Evolutionary conservation across 768 basidiomycete genomes (phyloP).

Genomic region (Guyanaporus albipodus): DNA sequence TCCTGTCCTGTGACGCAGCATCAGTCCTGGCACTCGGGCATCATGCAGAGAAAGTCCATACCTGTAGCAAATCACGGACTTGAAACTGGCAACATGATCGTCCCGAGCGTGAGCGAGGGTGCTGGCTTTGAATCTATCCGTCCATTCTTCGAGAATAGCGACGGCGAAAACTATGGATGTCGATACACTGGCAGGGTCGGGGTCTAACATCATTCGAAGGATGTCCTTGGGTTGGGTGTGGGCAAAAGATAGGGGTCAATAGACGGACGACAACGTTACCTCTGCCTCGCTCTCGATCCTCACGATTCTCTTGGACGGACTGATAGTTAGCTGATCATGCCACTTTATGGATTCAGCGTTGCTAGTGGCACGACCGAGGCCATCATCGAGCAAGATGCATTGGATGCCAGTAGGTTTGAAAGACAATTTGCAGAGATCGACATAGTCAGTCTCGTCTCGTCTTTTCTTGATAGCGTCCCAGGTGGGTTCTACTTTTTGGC

Average conservation of each 20-base stretch:
- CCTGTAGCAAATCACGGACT: slow-evolving; percentile 72
- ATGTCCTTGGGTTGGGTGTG: slow-evolving; percentile 5
- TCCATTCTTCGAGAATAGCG: slow-evolving; percentile 28
- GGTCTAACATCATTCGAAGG: slow-evolving; percentile 22
- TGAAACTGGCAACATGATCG: slow-evolving; percentile 59
- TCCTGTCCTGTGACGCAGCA: slow-evolving; percentile 46
- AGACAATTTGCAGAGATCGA: slow-evolving; percentile 51
- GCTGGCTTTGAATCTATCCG: slow-evolving; percentile 30
- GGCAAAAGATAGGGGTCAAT: slow-evolving; percentile 2
- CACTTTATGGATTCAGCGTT: slow-evolving; percentile 50
- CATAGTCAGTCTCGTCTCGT: slow-evolving; percentile 45
- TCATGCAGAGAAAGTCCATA: not conserved
- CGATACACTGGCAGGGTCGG: slow-evolving; percentile 4
- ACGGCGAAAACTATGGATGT: slow-evolving; percentile 12
- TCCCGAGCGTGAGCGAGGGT: slow-evolving; percentile 41
- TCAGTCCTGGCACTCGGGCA: not conserved
- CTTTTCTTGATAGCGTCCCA: slow-evolving; percentile 60
- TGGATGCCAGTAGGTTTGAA: slow-evolving; percentile 59
- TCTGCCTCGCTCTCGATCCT: slow-evolving; percentile 70
- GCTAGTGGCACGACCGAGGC: slow-evolving; percentile 47
- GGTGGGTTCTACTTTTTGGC: slow-evolving; percentile 33
- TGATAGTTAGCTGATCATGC: slow-evolving; percentile 59
- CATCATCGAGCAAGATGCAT: slow-evolving; percentile 71
- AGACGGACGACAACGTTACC: slow-evolving; percentile 35
- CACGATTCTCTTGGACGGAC: slow-evolving; percentile 56